A percentile compares a stretch with the other conserved stretches of the same genome.
Evolutionary conservation across 2,329 filamentous ascomycete genomes (phyloP).

Genomic region (Colletotrichum sp.): DNA sequence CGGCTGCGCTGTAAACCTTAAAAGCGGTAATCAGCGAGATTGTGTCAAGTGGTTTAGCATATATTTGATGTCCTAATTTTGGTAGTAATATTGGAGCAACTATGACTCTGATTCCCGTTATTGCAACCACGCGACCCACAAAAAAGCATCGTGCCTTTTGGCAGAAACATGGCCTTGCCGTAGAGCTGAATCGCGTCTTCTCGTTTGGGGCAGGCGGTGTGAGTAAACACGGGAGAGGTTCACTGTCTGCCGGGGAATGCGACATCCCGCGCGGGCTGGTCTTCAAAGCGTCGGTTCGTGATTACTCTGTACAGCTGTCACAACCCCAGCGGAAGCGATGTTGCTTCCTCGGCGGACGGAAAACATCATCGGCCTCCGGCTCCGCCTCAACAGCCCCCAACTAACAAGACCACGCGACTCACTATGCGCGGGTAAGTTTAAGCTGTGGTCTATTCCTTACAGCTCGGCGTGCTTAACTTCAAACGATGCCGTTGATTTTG

Average conservation of each 20-base stretch:
- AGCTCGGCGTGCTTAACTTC: neutral
- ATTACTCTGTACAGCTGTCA: neutral
- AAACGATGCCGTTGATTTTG: neutral
- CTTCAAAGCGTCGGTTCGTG: neutral
- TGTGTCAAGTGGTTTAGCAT: neutral
- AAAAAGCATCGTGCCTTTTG: neutral
- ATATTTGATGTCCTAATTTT: neutral
- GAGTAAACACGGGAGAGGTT: fast-evolving
- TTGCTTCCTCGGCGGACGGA: neutral
- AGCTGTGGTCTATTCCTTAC: neutral
- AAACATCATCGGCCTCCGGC: neutral
- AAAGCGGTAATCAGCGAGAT: neutral
- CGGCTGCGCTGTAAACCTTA: neutral
- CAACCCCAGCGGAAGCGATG: neutral
- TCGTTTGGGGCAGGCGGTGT: fast-evolving
- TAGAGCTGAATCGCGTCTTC: neutral
- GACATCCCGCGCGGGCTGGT: neutral
- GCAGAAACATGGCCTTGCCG: neutral
- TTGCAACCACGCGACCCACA: neutral
- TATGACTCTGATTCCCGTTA: neutral
- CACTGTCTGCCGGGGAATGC: neutral
- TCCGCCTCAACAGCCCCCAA: neutral
- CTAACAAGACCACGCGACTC: neutral
- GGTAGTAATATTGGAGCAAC: neutral
- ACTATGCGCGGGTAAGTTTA: neutral